Percentiles rank a stretch among this genome's conserved stretches.
These are phyloP conservation scores for Melampsora abietis-canadensis DNA, from an alignment of 1,284 basidiomycete species.

Conservation along the genomic window DNA sequence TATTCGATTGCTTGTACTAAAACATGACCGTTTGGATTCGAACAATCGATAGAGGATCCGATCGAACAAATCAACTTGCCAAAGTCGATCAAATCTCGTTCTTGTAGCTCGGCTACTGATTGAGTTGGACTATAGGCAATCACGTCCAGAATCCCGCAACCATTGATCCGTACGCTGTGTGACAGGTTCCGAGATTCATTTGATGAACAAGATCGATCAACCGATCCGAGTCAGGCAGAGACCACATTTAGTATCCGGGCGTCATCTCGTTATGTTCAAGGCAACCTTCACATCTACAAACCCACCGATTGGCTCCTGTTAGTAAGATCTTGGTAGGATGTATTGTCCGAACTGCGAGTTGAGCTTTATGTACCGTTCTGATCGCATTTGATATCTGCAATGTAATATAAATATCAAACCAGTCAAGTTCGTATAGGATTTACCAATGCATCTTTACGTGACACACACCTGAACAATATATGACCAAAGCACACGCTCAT, in stretches of 20 bases:
- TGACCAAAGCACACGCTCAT: slow-evolving; percentile 87
- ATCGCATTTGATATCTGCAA: slow-evolving; percentile 70
- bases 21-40: slow-evolving; percentile 55
- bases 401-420: neutral
- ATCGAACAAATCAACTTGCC: slow-evolving; percentile 80
- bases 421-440: neutral
- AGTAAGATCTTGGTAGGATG: slow-evolving; percentile 84
- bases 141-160: slow-evolving; percentile 80
- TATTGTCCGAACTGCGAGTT: slow-evolving; percentile 75
- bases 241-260: slow-evolving; percentile 1
- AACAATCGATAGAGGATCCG: slow-evolving; percentile 55
- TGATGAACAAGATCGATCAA: slow-evolving; percentile 43
- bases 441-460: neutral
- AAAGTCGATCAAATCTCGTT: slow-evolving; percentile 83
- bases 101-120: slow-evolving; percentile 62
- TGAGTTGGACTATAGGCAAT: slow-evolving; percentile 69
- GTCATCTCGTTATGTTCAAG: neutral
- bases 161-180: slow-evolving; percentile 70
- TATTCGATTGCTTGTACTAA: slow-evolving; percentile 73
- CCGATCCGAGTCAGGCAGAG: slow-evolving; percentile 14
- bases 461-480: slow-evolving; percentile 71
- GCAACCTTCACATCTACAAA: slow-evolving; percentile 17
- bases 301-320: slow-evolving; percentile 80
- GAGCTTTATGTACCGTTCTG: slow-evolving; percentile 76
- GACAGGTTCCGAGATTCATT: neutral